Conservation (phyloP, 75 land plant genomes). For the Picea sitchensis region DNA sequence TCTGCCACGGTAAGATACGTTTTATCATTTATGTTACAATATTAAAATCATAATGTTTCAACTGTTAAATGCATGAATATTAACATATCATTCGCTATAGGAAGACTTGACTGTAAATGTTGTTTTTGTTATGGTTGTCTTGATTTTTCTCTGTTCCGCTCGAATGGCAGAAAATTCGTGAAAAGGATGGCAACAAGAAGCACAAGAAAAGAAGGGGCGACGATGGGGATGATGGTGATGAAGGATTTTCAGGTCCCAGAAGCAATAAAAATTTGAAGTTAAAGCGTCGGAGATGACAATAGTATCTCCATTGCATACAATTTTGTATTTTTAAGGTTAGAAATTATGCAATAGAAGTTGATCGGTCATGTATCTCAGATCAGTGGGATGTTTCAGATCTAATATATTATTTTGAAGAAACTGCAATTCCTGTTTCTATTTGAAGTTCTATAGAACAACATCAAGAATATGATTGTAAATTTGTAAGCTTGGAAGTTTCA, state of each 20-base stretch:
- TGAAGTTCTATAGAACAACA: no score
- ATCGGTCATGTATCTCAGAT: background rate
- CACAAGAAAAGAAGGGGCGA: constrained; percentile 32
- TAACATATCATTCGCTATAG: background rate
- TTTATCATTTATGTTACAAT: constrained; percentile 2
- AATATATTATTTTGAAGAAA: constrained; percentile 1
- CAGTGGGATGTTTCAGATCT: background rate
- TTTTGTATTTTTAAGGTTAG: constrained; percentile 3
- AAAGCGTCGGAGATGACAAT: background rate
- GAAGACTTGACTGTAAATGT: background rate
- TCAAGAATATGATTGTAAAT: no score
- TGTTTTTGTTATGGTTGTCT: background rate
- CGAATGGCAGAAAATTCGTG: constrained; percentile 57
- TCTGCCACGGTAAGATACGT: constrained; percentile 49
- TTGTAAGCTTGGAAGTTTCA: no score
- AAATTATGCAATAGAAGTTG: background rate
- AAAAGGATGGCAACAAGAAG: constrained; percentile 40
- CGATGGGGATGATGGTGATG: constrained; percentile 48
- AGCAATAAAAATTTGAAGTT: constrained; percentile 8
- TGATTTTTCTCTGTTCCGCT: background rate
- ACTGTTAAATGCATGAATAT: background rate
- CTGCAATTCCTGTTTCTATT: background rate
- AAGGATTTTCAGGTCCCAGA: background rate
- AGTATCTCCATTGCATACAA: background rate
- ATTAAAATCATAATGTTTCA: background rate